Evolutionary conservation across 345 rosid genomes (phyloP), one percentile per base, ranked within the genome.

Genomic region (Brassica incana): DNA sequence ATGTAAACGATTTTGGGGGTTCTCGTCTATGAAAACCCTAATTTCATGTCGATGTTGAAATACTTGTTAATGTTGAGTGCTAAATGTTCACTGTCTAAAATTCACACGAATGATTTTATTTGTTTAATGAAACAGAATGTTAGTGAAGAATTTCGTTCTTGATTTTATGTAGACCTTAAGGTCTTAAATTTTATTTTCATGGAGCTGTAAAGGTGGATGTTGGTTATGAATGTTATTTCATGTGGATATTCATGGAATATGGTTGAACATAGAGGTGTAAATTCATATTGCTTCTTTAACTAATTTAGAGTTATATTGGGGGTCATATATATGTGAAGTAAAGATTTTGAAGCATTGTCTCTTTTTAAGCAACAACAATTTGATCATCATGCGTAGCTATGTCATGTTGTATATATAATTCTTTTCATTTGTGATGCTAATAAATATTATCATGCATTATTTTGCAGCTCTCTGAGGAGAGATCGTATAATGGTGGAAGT

Each of bases 1-100:
- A 59, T 18, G 63, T 10, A 20, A 20, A 20, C 63, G 63, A 20
- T 9, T 59, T 60, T 60, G 65, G 65, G 15, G 65, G 65, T 60
- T 25, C 32, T 4, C 8, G 69, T 62, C 45, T 61, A 75, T 68
- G 79, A 80, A 83, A 85, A 84, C 90, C 92, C 94, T 88, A 88
- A 85, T 73, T 67, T 59, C 27, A 65, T 72, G 56, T 56, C 76
- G 45, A 64, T 80, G 40, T 71, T 66, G 29, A 59, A 43, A 16
- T 66, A 52, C 72, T 52, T 6, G 67, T 73, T 74, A 60, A 69
- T 29, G 32, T 15, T 71, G 2, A 62, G 30, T 66, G 69, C 76
- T 63, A 40, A 40, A 50, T 3, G 52, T 65, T 23, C 5, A 10
- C 33, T 4, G 15, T 9, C 29, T 64, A 0, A 10, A 25, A 25